Base-by-base conservation (phyloP, 257 asterid species). In the Solanum raphanifolium region DNA sequence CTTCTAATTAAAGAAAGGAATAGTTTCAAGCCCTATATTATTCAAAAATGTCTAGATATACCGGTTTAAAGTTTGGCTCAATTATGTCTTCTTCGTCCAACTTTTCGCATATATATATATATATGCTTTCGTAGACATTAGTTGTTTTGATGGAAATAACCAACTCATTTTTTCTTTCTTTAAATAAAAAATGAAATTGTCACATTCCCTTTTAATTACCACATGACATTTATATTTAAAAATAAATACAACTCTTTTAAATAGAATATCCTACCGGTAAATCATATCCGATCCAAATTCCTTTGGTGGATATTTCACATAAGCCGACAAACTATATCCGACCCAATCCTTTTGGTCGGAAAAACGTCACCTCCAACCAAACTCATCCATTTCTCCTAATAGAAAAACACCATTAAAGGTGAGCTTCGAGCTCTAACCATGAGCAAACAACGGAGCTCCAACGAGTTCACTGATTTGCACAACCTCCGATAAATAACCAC, bases 21-120 rank as follows among this genome's bases (percentile, higher is more conserved):
- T 18, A 2, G 65, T 1, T 0, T 52, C 1, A 6, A 6, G n/a
- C 10, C 62, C 10, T 52, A 2, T 6, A 6, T 0, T 52, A 52
- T 18, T 52, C 2, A 0, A 46, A 46, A 46, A 46, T 46, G 0
- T 46, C 6, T 46, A 46, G 6, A 1, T 46, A 46, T 13, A 13
- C 0, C 18, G 2, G 0, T 46, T 46, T 46, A 46, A 46, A 46
- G 1, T 46, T 46, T 46, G 58, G 58, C 0, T 13, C 20, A 13
- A 2, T 46, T 1, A 0, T 46, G 1, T 10, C 2, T 2, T 43
- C 5, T 11, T 4, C 20, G 3, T 46, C 18, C 58, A 46, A 46
- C 20, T 43, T 43, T 41, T 41, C 2, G 2, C 15, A 41, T 41
- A 39, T 41, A 39, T 39, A 39, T 36, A 38, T 36, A 39, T 43